Base-by-base conservation (phyloP, 441 rosid species). In the Melianthus villosus region DNA sequence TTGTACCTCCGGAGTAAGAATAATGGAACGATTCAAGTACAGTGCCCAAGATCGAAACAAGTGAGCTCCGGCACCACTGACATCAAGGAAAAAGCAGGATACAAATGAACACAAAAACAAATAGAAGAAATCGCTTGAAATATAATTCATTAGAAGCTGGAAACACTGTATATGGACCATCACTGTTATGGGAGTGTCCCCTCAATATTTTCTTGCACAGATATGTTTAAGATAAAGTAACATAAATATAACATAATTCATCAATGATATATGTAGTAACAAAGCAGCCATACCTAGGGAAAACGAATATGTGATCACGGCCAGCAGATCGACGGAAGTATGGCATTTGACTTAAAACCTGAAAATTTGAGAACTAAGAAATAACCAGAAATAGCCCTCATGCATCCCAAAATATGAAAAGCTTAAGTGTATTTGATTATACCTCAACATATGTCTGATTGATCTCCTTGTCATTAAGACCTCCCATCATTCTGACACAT, bases 311-410 rank as follows among this genome's bases (percentile, higher is more conserved):
- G 61, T 89, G 98, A 48, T 89, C 77, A 13, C 94, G 95, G 37
- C 98, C 96, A 16, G 82, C 92, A 0, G 96, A 84, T 35, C 68
- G 59, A 60, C 94, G 72, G 38, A 89, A 89, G 43, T 81, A 73
- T 0, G 96, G 83, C 98, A 89, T 84, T 63, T 81, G 92, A 29
- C 89, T 79, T 45, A 79, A 68, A 4, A 75, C 78, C 97, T 89
- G 57, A 37, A 42, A 35, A 22, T 4, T 19, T 42, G 22, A 44
- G 4, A 1, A 20, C 1, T 10, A 9, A 5, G 2, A 22, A 8
- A 3, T 28, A 23, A 38, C 23, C 17, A 38, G 12, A 38, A 6
- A n/a, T n/a, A n/a, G n/a, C n/a, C n/a, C n/a, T n/a, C n/a, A n/a
- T n/a, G n/a, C n/a, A n/a, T n/a, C n/a, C n/a, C n/a, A n/a, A n/a